phyloP scores from a whole-genome alignment of 2,329 filamentous ascomycete species.

The Neonectria magnoliae region DNA sequence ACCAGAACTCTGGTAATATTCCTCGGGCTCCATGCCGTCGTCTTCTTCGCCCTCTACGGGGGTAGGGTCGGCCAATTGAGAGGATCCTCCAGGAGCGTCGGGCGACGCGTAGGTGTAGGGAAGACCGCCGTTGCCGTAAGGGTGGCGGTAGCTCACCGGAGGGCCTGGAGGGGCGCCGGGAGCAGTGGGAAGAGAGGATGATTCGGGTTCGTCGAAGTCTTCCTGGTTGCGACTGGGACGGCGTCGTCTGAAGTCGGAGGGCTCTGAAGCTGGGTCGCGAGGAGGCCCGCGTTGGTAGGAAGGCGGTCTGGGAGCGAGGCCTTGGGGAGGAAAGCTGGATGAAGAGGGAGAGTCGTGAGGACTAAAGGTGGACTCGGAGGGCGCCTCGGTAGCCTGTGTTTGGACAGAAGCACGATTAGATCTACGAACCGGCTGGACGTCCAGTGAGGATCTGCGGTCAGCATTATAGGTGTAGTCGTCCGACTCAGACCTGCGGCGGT shows the following conservation, averaged over 20 bases:
- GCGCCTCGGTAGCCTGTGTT: slow-evolving; percentile 64
- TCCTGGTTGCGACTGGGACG: slow-evolving; percentile 48
- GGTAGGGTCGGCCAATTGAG: slow-evolving; percentile 22
- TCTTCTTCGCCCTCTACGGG: slow-evolving; percentile 25
- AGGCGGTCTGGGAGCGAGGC: slow-evolving; percentile 68
- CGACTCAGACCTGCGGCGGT: slow-evolving; percentile 50
- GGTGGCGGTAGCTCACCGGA: slow-evolving; percentile 66
- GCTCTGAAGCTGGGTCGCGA: slow-evolving; percentile 50
- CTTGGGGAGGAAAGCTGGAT: slow-evolving; percentile 61
- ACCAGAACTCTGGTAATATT: slow-evolving; percentile 38
- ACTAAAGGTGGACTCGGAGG: slow-evolving; percentile 68
- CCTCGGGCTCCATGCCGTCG: slow-evolving; percentile 41
- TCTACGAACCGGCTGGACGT: slow-evolving; percentile 54
- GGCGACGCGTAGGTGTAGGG: slow-evolving; percentile 38
- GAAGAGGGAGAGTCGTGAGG: slow-evolving; percentile 65
- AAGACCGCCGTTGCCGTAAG: slow-evolving; percentile 48
- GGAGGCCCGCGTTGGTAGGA: slow-evolving; percentile 61
- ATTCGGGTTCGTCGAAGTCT: slow-evolving; percentile 51
- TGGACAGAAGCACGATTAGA: slow-evolving; percentile 65
- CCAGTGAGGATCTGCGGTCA: slow-evolving; percentile 47
- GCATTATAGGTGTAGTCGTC: slow-evolving; percentile 44
- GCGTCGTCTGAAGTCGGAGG: slow-evolving; percentile 56
- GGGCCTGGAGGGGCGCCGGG: slow-evolving; percentile 70
- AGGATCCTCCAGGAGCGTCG: slow-evolving; percentile 13
- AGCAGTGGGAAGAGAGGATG: slow-evolving; percentile 58